phyloP scores from a whole-genome alignment of 768 basidiomycete genomes.

The Russula abietina region DNA sequence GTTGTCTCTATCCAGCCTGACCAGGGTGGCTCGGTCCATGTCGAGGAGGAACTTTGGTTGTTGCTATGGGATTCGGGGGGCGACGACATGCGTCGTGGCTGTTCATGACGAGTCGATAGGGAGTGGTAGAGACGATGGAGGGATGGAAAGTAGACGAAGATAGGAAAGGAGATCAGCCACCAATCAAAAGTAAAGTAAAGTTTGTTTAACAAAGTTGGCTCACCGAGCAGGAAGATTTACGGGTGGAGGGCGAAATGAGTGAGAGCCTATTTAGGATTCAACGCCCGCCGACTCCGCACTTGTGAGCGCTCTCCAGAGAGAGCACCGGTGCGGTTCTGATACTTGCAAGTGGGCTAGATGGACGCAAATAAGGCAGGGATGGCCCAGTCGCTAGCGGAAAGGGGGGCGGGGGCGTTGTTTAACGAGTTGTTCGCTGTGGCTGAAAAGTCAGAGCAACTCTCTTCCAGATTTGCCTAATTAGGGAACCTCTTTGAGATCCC shows the following conservation, averaged over 20 bases:
- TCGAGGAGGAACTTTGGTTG: conserved; percentile 31
- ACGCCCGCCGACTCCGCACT: conserved; percentile 26
- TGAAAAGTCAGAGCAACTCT: conserved; percentile 16
- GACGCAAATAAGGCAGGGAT: conserved; percentile 15
- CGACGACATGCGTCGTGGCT: conserved; percentile 19
- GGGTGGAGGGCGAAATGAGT: conserved; percentile 26
- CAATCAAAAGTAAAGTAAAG: conserved; percentile 27
- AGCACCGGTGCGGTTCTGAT: conserved; percentile 3
- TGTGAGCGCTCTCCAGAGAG: conserved; percentile 2
- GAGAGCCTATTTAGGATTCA: conserved; percentile 28
- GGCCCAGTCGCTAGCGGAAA: neutral
- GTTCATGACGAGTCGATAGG: conserved; percentile 12
- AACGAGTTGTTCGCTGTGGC: conserved; percentile 22
- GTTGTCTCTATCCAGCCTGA: conserved; percentile 94
- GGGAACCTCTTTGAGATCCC: conserved; percentile 13
- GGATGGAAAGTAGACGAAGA: conserved; percentile 9
- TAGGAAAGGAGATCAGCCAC: conserved; percentile 23
- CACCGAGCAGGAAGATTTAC: conserved; percentile 29
- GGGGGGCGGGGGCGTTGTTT: conserved; percentile 8
- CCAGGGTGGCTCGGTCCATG: conserved; percentile 89
- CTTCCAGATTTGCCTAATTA: conserved; percentile 14
- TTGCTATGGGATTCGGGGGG: conserved; percentile 23
- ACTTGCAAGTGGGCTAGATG: neutral
- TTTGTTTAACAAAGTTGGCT: conserved; percentile 27
- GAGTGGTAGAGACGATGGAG: neutral